Evolutionary conservation across 2,329 filamentous ascomycete species (phyloP).

Genomic region (Xylariaceae sp.): DNA sequence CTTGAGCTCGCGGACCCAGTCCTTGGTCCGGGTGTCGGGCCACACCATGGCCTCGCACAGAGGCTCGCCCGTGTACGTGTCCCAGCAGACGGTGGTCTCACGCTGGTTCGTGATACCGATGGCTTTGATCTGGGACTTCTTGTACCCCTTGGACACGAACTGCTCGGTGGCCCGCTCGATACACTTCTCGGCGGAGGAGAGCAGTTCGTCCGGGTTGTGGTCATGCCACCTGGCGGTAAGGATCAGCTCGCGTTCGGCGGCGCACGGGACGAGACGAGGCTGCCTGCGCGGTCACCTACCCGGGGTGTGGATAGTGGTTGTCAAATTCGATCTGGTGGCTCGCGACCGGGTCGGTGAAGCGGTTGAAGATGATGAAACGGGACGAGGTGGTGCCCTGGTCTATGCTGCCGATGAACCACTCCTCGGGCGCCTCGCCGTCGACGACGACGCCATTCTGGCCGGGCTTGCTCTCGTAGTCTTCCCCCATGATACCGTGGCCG

Average conservation of each 20-base stretch:
- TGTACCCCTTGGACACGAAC: conserved; percentile 64
- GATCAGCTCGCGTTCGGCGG: neutral
- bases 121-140: conserved; percentile 60
- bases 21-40: conserved; percentile 74
- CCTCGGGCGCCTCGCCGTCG: conserved; percentile 16
- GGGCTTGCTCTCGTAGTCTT: conserved; percentile 18
- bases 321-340: conserved; percentile 82
- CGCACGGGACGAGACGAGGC: no score
- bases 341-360: conserved; percentile 66
- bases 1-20: conserved; percentile 70
- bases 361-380: conserved; percentile 85
- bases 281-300: conserved; percentile 48
- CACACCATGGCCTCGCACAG: conserved; percentile 82
- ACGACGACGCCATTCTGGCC: conserved; percentile 6
- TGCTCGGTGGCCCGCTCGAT: conserved; percentile 67
- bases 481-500: conserved; percentile 17
- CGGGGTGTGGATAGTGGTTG: conserved; percentile 76
- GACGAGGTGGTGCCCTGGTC: conserved; percentile 89
- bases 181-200: conserved; percentile 68
- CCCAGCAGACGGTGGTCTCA: conserved; percentile 83
- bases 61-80: conserved; percentile 69
- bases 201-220: conserved; percentile 72
- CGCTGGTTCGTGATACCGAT: conserved; percentile 87
- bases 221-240: conserved; percentile 69
- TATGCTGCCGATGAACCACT: conserved; percentile 76